Base-by-base conservation (phyloP, 1,284 basidiomycete species). In the Cutaneotrichosporon cavernicola region DNA sequence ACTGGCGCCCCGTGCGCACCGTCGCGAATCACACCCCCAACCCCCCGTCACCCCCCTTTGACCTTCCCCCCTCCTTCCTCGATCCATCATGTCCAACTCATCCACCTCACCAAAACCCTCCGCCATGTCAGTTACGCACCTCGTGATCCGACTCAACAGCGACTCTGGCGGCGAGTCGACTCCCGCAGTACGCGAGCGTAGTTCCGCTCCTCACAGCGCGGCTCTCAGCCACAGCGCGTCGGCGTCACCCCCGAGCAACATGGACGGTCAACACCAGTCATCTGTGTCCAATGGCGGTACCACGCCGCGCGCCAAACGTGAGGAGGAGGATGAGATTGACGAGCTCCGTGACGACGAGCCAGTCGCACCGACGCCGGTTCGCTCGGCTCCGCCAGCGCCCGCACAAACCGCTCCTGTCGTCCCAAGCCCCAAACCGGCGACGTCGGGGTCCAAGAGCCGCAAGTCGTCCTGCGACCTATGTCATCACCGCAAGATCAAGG, bases 401-500 rank as follows among this genome's bases (percentile, higher is more conserved):
- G 49, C 61, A 43, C 26, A 49, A 32, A n/a, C 55, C 49, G 18
- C 55, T 4, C 47, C 60, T 6, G 58, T 52, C 31, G 55, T 55
- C n/a, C 67, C 67, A 9, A 65, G 67, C 52, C 67, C 64, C n/a
- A 65, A 68, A 61, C 60, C 66, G 13, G 52, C 50, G 50, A 62
- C 52, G 3, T 60, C 60, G 16, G 63, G 63, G 21, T 64, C 62
- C 32, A 69, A 66, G 47, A 62, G 60, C 60, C 62, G 76, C 62
- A 77, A 77, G 68, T 73, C 71, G 51, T 74, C 73, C 49, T 77
- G 76, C 58, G 73, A 73, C 47, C 57, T 75, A 21, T 77, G 76
- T 68, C 75, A 76, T 65, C 72, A 73, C 65, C 65, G 76, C 50
- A 77, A 77, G 63, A 77, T 77, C 66, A 72, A 72, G 66, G 76